These are phyloP conservation scores for Neofusicoccum laricinum DNA, from an alignment of 2,329 filamentous ascomycete genomes.

Conservation along the genomic window DNA sequence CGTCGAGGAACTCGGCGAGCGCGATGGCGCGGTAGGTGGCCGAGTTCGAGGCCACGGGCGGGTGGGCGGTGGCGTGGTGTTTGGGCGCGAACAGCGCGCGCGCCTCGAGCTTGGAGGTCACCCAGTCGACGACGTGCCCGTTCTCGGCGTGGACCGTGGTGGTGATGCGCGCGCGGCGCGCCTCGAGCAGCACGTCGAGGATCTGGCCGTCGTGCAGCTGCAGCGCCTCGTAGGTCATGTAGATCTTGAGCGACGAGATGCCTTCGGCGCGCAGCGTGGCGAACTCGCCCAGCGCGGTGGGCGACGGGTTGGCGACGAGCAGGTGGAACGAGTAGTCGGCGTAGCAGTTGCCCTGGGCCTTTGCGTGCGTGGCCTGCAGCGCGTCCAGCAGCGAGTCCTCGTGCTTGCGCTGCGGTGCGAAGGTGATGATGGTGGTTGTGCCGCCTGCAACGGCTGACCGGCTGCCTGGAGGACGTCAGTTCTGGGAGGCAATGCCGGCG, in stretches of 20 bases:
- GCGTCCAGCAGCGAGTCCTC: conserved; percentile 45
- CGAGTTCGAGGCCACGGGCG: conserved; percentile 49
- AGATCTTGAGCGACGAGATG: conserved; percentile 42
- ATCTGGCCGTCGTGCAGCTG: conserved; percentile 39
- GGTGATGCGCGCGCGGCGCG: conserved; percentile 45
- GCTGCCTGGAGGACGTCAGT: conserved; percentile 25
- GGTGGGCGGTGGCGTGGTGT: conserved; percentile 51
- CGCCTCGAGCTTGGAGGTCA: conserved; percentile 52
- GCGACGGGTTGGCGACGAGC: conserved; percentile 37
- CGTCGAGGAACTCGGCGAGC: conserved; percentile 49
- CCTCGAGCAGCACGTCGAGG: conserved; percentile 38
- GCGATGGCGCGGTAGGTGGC: conserved; percentile 54
- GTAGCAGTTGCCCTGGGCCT: conserved; percentile 46
- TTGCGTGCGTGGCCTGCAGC: conserved; percentile 42
- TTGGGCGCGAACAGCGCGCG: conserved; percentile 48
- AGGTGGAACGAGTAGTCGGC: conserved; percentile 47
- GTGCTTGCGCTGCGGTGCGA: conserved; percentile 46
- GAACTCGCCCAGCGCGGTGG: conserved; percentile 34
- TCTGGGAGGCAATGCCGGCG: no score
- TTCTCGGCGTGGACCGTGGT: conserved; percentile 59
- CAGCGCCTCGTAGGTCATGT: conserved; percentile 42
- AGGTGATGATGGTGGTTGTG: conserved; percentile 49
- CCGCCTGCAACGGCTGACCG: conserved; percentile 48
- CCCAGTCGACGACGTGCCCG: conserved; percentile 53
- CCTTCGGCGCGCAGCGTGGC: conserved; percentile 34